A percentile compares a stretch with the other conserved stretches of the same genome.
Evolutionary conservation across 192 early-diverging fungal genomes (phyloP).

Genomic region (Funneliformis mosseae): DNA sequence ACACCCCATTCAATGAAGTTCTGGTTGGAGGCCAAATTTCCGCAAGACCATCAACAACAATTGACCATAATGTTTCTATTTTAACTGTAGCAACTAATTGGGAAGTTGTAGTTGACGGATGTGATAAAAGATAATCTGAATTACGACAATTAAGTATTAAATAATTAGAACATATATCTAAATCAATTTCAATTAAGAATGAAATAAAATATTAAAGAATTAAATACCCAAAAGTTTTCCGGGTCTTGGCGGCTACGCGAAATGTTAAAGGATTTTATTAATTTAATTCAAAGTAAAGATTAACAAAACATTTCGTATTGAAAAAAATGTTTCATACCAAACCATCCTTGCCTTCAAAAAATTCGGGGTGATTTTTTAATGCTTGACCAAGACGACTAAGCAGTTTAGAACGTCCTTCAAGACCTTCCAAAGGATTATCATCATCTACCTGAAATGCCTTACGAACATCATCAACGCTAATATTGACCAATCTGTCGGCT

Average conservation of each 20-base stretch:
- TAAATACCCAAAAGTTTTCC: conserved; percentile 73
- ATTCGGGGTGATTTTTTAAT: conserved; percentile 52
- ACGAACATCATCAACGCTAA: conserved; percentile 54
- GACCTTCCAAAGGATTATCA: conserved; percentile 78
- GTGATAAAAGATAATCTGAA: conserved; percentile 71
- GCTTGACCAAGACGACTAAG: conserved; percentile 66
- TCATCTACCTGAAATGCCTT: conserved; percentile 79
- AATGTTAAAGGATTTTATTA: background rate
- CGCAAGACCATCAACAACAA: conserved; percentile 74
- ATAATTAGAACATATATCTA: background rate
- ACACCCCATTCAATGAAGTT: conserved; percentile 71
- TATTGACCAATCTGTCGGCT: conserved; percentile 53
- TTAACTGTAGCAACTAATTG: conserved; percentile 53
- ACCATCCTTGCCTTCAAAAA: conserved; percentile 55
- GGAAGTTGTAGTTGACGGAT: conserved; percentile 56
- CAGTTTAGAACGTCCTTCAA: conserved; percentile 73
- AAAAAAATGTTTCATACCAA: conserved; percentile 34
- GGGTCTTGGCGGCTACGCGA: conserved; percentile 60
- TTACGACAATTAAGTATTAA: background rate
- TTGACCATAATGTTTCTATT: conserved; percentile 76
- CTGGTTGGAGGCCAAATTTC: conserved; percentile 88
- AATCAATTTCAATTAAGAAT: background rate
- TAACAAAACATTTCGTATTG: background rate
- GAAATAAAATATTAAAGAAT: background rate
- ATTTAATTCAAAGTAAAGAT: background rate